These are phyloP conservation scores for Camellia granthamiana DNA, from an alignment of 148 eudicot species.

Conservation along the genomic window DNA sequence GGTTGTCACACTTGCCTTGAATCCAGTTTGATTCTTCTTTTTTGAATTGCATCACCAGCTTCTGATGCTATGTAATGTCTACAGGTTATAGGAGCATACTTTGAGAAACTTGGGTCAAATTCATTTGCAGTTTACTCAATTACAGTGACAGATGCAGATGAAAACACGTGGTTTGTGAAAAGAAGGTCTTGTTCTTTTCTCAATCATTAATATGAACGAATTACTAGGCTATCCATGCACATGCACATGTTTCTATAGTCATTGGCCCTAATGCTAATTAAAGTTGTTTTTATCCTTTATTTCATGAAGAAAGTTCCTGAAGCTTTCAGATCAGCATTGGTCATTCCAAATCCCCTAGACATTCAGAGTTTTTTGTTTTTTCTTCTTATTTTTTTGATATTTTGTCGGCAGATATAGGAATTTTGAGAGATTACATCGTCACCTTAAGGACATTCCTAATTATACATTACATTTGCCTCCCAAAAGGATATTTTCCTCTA, in stretches of 20 bases:
- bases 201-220: conserved; percentile 4
- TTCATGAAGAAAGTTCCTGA: not conserved
- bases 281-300: conserved; percentile 9
- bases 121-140: conserved; percentile 95
- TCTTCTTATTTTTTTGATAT: conserved; percentile 5
- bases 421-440: conserved; percentile 92
- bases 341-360: not conserved
- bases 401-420: conserved; percentile 70
- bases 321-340: not conserved
- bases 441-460: conserved; percentile 93
- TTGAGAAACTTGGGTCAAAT: conserved; percentile 85
- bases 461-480: conserved; percentile 95
- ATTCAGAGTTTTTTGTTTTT: not conserved
- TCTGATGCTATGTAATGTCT: conserved; percentile 3
- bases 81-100: conserved; percentile 93
- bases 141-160: conserved; percentile 83
- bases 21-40: not conserved
- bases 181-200: conserved; percentile 57
- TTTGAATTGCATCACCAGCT: not conserved
- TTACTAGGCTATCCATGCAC: conserved; percentile 4
- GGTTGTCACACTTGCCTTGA: not conserved
- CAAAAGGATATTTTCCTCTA: conserved; percentile 96
- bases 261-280: not conserved
- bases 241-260: conserved; percentile 9
- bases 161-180: conserved; percentile 91